These are phyloP conservation scores for Babjeviella inositovora DNA, from an alignment of 805 yeast genomes.

Conservation along the genomic window DNA sequence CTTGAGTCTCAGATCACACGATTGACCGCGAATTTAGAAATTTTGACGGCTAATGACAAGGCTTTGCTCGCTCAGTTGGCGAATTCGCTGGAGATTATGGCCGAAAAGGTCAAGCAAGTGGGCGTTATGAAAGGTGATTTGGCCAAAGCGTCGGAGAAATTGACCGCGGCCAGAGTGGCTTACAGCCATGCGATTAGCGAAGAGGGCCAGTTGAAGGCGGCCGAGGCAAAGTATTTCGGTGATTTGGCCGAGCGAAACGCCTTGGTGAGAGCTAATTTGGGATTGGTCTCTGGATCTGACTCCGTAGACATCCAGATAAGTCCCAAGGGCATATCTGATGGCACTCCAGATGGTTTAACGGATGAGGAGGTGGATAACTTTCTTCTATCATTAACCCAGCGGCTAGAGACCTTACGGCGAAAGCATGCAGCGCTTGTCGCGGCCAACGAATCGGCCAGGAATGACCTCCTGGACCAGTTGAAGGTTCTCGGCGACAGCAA, in stretches of 20 bases:
- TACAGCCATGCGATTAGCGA: conserved; percentile 20
- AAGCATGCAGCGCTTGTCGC: conserved; percentile 6
- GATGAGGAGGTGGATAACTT: conserved; percentile 5
- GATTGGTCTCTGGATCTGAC: no score
- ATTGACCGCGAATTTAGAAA: conserved; percentile 2
- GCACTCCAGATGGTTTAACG: conserved; percentile 1
- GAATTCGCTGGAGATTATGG: conserved; percentile 18
- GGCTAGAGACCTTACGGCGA: conserved; percentile 2
- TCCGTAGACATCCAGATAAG: no score
- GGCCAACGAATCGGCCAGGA: conserved; percentile 5
- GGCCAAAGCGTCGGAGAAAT: conserved; percentile 5
- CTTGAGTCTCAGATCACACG: conserved; percentile 5
- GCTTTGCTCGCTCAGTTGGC: conserved; percentile 16
- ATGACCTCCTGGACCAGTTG: conserved; percentile 4
- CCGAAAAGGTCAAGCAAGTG: conserved; percentile 10
- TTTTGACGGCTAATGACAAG: conserved; percentile 6
- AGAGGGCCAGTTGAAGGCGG: conserved; percentile 41
- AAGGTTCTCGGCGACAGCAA: conserved; percentile 12
- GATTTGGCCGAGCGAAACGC: no score
- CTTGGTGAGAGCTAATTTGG: no score
- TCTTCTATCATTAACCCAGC: conserved; percentile 2
- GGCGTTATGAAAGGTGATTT: conserved; percentile 8
- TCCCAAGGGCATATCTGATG: no score
- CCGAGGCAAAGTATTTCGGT: conserved; percentile 18
- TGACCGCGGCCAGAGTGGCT: conserved; percentile 11